Conservation (phyloP, 2,329 filamentous ascomycete genomes). For the Paracoccidioides lutzii region DNA sequence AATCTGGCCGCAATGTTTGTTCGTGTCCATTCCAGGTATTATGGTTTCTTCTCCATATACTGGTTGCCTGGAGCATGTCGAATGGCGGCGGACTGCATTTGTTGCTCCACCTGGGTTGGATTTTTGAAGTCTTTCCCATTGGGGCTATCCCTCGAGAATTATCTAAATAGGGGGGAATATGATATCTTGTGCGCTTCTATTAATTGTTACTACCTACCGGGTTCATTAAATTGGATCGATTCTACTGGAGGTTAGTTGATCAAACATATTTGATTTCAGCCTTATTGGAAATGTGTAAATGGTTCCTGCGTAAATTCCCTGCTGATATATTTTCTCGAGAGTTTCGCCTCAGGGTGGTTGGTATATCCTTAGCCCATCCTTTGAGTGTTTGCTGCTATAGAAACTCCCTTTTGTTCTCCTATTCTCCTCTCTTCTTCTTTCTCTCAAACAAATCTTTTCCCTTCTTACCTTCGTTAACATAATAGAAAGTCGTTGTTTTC, state of each 20-base stretch:
- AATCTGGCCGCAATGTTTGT: neutral
- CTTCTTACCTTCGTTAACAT: neutral
- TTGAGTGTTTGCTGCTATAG: neutral
- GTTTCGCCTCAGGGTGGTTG: too few species aligned
- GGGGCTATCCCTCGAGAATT: neutral
- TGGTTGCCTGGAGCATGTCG: neutral
- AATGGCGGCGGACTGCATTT: neutral
- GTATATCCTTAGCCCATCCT: neutral
- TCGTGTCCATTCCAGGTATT: neutral
- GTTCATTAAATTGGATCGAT: neutral
- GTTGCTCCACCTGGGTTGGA: neutral
- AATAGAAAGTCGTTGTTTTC: neutral
- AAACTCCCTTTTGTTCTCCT: neutral
- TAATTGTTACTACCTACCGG: neutral
- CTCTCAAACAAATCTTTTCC: neutral
- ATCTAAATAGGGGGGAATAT: neutral
- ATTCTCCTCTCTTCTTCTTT: neutral
- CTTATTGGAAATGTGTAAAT: neutral
- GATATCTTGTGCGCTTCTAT: neutral
- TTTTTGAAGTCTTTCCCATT: neutral
- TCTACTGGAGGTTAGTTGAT: neutral
- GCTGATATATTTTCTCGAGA: neutral
- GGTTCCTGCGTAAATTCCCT: neutral
- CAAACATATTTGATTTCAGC: neutral
- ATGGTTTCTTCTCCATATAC: neutral